phyloP scores from a whole-genome alignment of 352 stramenopile species.

The Phytopythium montanum region DNA sequence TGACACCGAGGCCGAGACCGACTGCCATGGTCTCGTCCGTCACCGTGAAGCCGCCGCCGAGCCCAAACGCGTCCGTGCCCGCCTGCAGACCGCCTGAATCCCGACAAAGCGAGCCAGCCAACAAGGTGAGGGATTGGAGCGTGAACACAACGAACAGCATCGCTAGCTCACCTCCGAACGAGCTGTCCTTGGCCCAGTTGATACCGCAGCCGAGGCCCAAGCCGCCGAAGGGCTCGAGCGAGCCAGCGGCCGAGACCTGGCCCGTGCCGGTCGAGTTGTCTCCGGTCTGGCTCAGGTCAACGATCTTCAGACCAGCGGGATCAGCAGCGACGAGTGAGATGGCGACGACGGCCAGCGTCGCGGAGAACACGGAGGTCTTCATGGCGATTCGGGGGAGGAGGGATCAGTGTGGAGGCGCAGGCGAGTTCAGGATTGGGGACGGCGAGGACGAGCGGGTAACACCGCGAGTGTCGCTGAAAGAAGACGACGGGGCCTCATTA shows the following conservation, averaged over 20 bases:
- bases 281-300: constrained; percentile 5
- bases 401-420: background rate
- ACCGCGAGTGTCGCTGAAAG: too few species aligned
- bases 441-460: too few species aligned
- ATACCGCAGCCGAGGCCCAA: constrained; percentile 10
- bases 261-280: background rate
- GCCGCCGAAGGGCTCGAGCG: constrained; percentile 8
- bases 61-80: background rate
- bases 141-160: background rate
- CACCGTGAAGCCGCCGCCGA: constrained; percentile 9
- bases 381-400: too few species aligned
- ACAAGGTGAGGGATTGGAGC: background rate
- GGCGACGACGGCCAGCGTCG: background rate
- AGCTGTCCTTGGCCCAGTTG: constrained; percentile 7
- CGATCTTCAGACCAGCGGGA: constrained; percentile 3
- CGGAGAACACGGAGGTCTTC: constrained; percentile 1
- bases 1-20: constrained; percentile 4
- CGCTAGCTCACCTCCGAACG: constrained; percentile 4
- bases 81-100: constrained; percentile 5
- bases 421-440: background rate
- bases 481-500: background rate
- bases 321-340: background rate
- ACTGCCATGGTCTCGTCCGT: constrained; percentile 6
- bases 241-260: constrained; percentile 2
- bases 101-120: background rate